Conservation (phyloP, 495 filamentous ascomycete species). For the Xylaria telfairii region DNA sequence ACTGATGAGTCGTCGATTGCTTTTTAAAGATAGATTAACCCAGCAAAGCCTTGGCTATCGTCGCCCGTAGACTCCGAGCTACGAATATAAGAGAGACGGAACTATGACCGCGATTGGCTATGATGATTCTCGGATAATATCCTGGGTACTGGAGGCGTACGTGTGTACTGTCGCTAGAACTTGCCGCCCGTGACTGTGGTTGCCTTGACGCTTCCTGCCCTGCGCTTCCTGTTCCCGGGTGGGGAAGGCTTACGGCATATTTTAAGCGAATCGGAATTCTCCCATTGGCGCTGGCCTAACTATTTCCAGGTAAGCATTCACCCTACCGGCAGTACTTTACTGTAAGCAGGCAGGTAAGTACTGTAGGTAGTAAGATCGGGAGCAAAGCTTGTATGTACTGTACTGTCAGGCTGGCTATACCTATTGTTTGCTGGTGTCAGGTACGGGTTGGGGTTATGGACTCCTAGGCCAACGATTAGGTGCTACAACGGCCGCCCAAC, state of each 20-base stretch:
- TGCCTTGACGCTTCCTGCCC: neutral
- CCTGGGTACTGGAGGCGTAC: neutral
- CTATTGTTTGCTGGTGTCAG: too few species aligned
- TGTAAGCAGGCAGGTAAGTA: neutral
- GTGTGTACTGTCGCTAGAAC: conserved; percentile 8
- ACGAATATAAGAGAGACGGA: neutral
- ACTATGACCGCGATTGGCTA: neutral
- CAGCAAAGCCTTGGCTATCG: neutral
- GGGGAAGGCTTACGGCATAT: neutral
- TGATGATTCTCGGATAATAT: neutral
- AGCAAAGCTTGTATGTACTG: too few species aligned
- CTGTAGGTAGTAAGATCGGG: too few species aligned
- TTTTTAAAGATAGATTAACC: neutral
- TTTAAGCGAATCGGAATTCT: conserved; percentile 9
- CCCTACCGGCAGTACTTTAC: too few species aligned
- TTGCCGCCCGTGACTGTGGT: neutral
- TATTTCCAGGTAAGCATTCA: too few species aligned
- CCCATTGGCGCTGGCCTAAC: neutral
- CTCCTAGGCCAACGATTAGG: neutral
- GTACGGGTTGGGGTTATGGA: too few species aligned
- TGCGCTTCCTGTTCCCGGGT: neutral
- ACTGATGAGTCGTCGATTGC: neutral
- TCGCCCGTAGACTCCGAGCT: neutral
- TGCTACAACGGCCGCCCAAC: neutral
- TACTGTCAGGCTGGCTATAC: too few species aligned